Percentiles rank a stretch among this genome's conserved stretches.
phyloP scores from a whole-genome alignment of 2,329 filamentous ascomycete genomes.

The Pseudocercospora macadamiae region DNA sequence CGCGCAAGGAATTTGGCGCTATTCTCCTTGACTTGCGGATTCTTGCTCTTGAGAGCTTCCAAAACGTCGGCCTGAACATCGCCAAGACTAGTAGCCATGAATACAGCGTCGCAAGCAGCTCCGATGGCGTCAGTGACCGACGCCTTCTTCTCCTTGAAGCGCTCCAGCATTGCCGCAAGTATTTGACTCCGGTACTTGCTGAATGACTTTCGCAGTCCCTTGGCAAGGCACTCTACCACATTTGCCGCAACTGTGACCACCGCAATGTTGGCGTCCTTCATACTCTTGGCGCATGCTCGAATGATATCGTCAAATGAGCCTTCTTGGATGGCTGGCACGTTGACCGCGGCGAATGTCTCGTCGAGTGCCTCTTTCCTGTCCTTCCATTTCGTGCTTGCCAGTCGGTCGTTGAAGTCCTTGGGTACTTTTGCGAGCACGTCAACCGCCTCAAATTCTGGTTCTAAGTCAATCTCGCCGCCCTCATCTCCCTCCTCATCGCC shows the following conservation, averaged over 20 bases:
- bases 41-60: slow-evolving; percentile 87
- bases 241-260: slow-evolving; percentile 93
- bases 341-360: slow-evolving; percentile 72
- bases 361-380: slow-evolving; percentile 95
- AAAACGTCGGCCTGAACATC: slow-evolving; percentile 92
- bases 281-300: slow-evolving; percentile 84
- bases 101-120: slow-evolving; percentile 75
- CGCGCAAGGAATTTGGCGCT: slow-evolving; percentile 92
- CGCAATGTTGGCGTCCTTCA: slow-evolving; percentile 98
- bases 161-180: slow-evolving; percentile 89
- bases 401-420: slow-evolving; percentile 76
- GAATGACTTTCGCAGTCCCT: slow-evolving; percentile 78
- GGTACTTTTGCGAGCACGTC: slow-evolving; percentile 83
- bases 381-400: slow-evolving; percentile 96
- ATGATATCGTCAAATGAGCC: slow-evolving; percentile 84
- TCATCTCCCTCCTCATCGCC: slow-evolving; percentile 51
- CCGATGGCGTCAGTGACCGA: slow-evolving; percentile 85
- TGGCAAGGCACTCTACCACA: slow-evolving; percentile 86
- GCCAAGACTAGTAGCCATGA: slow-evolving; percentile 67
- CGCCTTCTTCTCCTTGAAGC: slow-evolving; percentile 95
- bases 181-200: slow-evolving; percentile 78
- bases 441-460: slow-evolving; percentile 72
- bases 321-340: slow-evolving; percentile 90
- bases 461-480: slow-evolving; percentile 70
- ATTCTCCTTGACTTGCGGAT: slow-evolving; percentile 95